Percentiles rank a stretch among this genome's conserved stretches.
phyloP scores from a whole-genome alignment of 208 protist genomes.

The Pavlovales sp. region DNA sequence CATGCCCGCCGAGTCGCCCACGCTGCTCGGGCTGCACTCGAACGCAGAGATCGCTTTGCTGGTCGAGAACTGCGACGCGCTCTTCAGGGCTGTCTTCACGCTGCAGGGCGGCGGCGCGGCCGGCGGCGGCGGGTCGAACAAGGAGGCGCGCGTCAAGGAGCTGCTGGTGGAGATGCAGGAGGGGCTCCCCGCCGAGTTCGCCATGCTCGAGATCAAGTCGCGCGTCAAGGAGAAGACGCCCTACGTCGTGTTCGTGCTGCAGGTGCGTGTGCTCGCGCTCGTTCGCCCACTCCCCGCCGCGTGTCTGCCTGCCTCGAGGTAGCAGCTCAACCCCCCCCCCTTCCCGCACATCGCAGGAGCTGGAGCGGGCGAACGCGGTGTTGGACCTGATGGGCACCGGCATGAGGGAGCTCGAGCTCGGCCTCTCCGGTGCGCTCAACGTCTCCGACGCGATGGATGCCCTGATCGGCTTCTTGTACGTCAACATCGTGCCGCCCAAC shows the following conservation, averaged over 20 bases:
- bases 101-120: slow-evolving; percentile 66
- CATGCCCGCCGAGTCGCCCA: slow-evolving; percentile 79
- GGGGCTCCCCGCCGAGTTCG: slow-evolving; percentile 50
- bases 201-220: slow-evolving; percentile 56
- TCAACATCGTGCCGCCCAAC: slow-evolving; percentile 79
- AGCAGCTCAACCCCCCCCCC: too few relatives aligned
- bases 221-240: slow-evolving; percentile 79
- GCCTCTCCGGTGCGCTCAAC: slow-evolving; percentile 71
- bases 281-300: too few relatives aligned
- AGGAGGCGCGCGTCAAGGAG: slow-evolving; percentile 13
- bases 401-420: slow-evolving; percentile 88
- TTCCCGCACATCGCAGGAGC: slow-evolving; percentile 70
- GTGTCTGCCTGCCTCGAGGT: too few relatives aligned
- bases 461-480: slow-evolving; percentile 62
- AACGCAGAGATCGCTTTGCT: slow-evolving; percentile 97
- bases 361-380: slow-evolving; percentile 92
- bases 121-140: not conserved
- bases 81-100: slow-evolving; percentile 91
- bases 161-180: slow-evolving; percentile 20
- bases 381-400: slow-evolving; percentile 74
- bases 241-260: slow-evolving; percentile 82
- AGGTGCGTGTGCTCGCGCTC: slow-evolving; percentile 37
- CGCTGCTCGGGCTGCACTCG: slow-evolving; percentile 91
- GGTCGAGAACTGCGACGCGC: slow-evolving; percentile 80
- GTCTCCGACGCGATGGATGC: slow-evolving; percentile 69